These are phyloP conservation scores for Lipomyces yamanashiensis DNA, from an alignment of 805 yeast genomes.

Conservation along the genomic window DNA sequence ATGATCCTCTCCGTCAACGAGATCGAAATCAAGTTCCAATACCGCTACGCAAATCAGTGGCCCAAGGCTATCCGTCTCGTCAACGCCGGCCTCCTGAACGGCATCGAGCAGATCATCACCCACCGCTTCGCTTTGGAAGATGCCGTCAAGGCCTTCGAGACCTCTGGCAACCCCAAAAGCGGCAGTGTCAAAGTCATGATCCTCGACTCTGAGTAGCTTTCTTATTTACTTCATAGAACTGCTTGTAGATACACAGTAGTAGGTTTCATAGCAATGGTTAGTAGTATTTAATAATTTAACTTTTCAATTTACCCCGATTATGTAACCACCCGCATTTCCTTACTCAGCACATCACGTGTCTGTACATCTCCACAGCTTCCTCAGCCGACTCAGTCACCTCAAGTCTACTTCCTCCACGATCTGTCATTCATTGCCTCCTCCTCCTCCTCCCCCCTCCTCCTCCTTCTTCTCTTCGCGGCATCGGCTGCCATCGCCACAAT, in stretches of 20 bases:
- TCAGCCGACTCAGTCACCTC: neutral
- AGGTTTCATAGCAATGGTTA: neutral
- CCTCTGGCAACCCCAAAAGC: constrained; percentile 49
- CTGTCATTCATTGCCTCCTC: neutral
- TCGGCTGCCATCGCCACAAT: neutral
- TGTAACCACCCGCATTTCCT: neutral
- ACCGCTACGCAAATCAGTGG: constrained; percentile 62
- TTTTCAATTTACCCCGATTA: neutral
- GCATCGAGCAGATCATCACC: constrained; percentile 55
- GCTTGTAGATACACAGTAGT: neutral
- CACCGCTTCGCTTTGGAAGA: constrained; percentile 55
- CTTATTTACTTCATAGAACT: neutral
- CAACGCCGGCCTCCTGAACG: constrained; percentile 49
- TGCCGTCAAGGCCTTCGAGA: constrained; percentile 54
- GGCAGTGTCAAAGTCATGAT: constrained; percentile 57
- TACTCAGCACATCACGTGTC: neutral
- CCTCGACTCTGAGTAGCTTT: constrained; percentile 43
- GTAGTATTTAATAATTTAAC: neutral
- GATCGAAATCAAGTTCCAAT: constrained; percentile 56
- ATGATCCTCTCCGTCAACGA: constrained; percentile 60
- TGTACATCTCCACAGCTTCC: neutral
- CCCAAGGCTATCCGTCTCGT: constrained; percentile 59
- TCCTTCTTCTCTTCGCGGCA: neutral
- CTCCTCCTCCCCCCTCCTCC: neutral
- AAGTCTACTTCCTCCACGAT: neutral